phyloP scores from a whole-genome alignment of 2,329 filamentous ascomycete genomes.

The Pseudocercospora eumusae region DNA sequence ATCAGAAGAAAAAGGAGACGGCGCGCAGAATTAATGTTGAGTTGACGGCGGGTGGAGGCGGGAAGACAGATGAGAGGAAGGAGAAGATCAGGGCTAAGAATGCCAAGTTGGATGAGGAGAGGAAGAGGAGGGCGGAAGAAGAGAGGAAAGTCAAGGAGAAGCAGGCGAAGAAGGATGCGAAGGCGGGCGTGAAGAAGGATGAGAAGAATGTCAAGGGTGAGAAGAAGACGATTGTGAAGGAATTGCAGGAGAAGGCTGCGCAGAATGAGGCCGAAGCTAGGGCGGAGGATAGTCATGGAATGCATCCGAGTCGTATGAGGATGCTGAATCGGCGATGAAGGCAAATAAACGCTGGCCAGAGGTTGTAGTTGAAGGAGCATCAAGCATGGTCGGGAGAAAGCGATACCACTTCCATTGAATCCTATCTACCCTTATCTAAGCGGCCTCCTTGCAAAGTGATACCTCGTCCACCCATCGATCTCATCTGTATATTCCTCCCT shows the following conservation, averaged over 20 bases:
- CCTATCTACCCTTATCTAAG: constrained; percentile 5
- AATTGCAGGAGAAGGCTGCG: constrained; percentile 44
- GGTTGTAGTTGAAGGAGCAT: neutral
- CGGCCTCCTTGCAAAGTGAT: constrained; percentile 38
- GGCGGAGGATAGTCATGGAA: constrained; percentile 27
- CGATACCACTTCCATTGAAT: neutral
- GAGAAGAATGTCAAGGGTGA: constrained; percentile 31
- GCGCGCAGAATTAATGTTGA: constrained; percentile 87
- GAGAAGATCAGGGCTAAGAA: constrained; percentile 86
- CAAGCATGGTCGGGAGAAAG: neutral
- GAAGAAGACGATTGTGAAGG: constrained; percentile 42
- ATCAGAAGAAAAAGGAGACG: constrained; percentile 49
- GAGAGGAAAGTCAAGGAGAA: constrained; percentile 49
- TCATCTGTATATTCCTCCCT: constrained; percentile 39
- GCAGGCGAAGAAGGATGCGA: constrained; percentile 44
- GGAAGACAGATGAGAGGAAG: constrained; percentile 69
- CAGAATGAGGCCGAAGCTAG: constrained; percentile 27
- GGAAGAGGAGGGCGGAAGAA: constrained; percentile 55
- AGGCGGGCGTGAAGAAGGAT: constrained; percentile 33
- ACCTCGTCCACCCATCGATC: constrained; percentile 45
- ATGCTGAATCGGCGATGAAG: constrained; percentile 25
- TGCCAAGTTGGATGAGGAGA: constrained; percentile 73
- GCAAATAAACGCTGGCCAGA: neutral
- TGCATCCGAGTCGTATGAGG: constrained; percentile 41
- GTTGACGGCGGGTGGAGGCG: constrained; percentile 86